Conservation (phyloP, 2,329 filamentous ascomycete species). For the Phoma sp. region DNA sequence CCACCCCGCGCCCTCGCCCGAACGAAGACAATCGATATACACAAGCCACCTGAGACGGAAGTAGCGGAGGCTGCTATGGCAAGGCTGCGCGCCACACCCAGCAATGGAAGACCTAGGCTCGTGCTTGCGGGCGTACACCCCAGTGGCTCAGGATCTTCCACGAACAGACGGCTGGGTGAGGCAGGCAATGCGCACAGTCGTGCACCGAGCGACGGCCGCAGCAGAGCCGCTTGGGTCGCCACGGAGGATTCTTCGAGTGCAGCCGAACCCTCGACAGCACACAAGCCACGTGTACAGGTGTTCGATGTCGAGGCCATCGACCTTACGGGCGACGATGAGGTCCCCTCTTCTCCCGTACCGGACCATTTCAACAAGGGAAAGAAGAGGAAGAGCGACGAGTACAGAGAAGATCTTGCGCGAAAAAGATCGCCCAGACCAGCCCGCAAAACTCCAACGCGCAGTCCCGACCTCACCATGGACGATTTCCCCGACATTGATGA, state of each 20-base stretch:
- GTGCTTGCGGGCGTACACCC: constrained; percentile 37
- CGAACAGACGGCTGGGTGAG: constrained; percentile 7
- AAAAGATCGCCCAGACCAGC: constrained; percentile 28
- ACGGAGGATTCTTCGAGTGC: constrained; percentile 10
- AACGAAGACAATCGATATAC: constrained; percentile 35
- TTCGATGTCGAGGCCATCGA: constrained; percentile 47
- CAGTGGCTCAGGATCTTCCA: constrained; percentile 12
- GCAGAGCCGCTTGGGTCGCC: constrained; percentile 1
- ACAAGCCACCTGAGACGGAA: constrained; percentile 25
- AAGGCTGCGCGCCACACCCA: constrained; percentile 53
- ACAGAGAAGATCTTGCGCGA: constrained; percentile 36
- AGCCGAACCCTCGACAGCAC: constrained; percentile 12
- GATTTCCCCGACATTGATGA: constrained; percentile 52
- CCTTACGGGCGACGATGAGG: constrained; percentile 41
- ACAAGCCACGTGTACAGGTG: constrained; percentile 18
- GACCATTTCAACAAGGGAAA: constrained; percentile 33
- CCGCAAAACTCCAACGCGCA: constrained; percentile 18
- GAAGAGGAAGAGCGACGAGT: constrained; percentile 59
- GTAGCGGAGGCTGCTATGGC: constrained; percentile 49
- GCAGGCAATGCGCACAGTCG: neutral
- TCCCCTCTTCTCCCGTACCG: constrained; percentile 26
- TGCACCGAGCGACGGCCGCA: neutral
- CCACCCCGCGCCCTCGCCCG: constrained; percentile 29
- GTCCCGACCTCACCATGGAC: constrained; percentile 25
- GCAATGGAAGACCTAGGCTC: constrained; percentile 49